phyloP scores from a whole-genome alignment of 1,284 basidiomycete species.

The Crucibulum parvulum region DNA sequence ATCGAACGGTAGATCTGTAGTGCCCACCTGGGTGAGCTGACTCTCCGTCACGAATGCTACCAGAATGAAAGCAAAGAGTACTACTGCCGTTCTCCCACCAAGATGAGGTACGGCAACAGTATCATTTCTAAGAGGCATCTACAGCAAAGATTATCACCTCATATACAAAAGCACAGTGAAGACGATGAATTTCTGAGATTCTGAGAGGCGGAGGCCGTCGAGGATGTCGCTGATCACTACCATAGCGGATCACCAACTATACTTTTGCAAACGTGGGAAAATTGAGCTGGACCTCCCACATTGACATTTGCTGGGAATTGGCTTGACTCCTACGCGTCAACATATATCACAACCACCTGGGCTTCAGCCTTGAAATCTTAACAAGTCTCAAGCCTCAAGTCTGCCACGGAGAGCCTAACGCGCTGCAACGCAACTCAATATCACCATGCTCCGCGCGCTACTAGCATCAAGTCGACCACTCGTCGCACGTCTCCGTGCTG shows the following conservation, averaged over 20 bases:
- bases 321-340: no score
- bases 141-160: background rate
- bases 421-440: slow-evolving; percentile 4
- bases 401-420: background rate
- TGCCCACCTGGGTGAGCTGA: slow-evolving; percentile 71
- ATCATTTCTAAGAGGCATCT: slow-evolving; percentile 25
- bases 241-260: no score
- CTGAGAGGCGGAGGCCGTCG: no score
- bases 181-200: no score
- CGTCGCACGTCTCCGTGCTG: slow-evolving; percentile 54
- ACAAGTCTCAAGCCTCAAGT: no score
- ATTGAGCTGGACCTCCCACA: no score
- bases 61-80: slow-evolving; percentile 59
- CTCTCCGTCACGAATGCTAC: slow-evolving; percentile 74
- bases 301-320: no score
- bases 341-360: background rate
- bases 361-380: background rate
- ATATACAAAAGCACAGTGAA: background rate
- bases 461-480: slow-evolving; percentile 67
- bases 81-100: slow-evolving; percentile 49
- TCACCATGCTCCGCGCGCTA: slow-evolving; percentile 69
- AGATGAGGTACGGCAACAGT: slow-evolving; percentile 30
- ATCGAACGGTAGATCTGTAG: background rate
- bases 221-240: no score
- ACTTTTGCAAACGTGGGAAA: no score